Evolutionary conservation across 192 early-diverging fungal genomes (phyloP), one percentile per base, ranked within the genome.

Genomic region (Podochytrium sp.): DNA sequence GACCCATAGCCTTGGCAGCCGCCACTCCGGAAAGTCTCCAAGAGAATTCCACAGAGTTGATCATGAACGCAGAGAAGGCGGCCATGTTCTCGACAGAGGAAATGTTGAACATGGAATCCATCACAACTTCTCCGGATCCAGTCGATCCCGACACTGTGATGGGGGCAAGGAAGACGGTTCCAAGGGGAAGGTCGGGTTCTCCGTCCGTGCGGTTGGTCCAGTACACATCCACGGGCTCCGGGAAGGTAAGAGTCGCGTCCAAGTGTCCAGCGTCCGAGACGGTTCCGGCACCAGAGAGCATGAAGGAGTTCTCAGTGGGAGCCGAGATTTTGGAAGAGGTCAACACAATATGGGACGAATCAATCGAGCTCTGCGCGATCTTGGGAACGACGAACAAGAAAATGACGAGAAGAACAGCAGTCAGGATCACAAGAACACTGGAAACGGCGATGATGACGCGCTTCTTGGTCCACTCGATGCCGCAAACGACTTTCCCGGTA

Each of bases 231-330:
- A 76, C 39, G 47, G 78, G 73, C 4, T 20, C 12, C 29, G 66
- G 34, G 62, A 77, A 38, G 10, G 57, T 65, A 43, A 79, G 34
- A 14, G 65, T 71, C 3, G 78, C 78, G 0, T 75, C 35, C 33
- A 51, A 39, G 68, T 23, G n/a, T 3, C 74, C 74, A 27, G 73
- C 78, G 30, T 79, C 56, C 67, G 49, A 50, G 59, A 79, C 74
- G n/a, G 50, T 23, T 60, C 76, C 61, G 12, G 33, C 62, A n/a
- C 63, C 0, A 30, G 65, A 29, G 33, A 76, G 42, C 18, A 50
- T 64, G 64, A 75, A 75, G 1, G 57, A 59, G 34, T 4, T 47
- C 34, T 79, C 55, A 0, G 7, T 41, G 6, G 62, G 58, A 38
- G 74, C 47, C 23, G 51, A 30, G 73, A 79, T 76, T 52, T 2